These are phyloP conservation scores for Zymoseptoria ardabiliae DNA, from an alignment of 2,329 filamentous ascomycete genomes.

Conservation along the genomic window DNA sequence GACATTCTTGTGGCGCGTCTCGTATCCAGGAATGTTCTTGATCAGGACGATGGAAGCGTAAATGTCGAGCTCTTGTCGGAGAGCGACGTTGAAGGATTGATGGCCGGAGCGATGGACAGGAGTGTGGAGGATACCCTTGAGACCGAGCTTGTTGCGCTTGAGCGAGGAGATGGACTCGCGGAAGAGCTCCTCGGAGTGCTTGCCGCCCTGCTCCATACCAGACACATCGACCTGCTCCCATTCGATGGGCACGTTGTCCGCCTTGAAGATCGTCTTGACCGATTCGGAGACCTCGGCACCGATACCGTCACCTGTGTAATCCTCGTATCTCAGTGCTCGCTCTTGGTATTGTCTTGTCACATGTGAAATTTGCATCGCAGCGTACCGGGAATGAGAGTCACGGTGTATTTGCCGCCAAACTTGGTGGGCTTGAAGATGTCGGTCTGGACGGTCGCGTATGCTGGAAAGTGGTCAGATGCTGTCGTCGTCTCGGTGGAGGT, in stretches of 20 bases:
- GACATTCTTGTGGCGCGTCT: slow-evolving; percentile 94
- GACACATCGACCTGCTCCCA: slow-evolving; percentile 98
- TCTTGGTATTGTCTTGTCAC: slow-evolving; percentile 14
- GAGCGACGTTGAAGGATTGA: slow-evolving; percentile 98
- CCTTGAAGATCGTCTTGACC: slow-evolving; percentile 99
- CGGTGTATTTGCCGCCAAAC: slow-evolving; percentile 98
- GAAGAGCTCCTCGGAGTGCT: slow-evolving; percentile 91
- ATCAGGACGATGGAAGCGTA: slow-evolving; percentile 96
- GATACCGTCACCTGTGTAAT: slow-evolving; percentile 67
- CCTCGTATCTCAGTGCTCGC: background rate
- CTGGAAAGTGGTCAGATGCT: slow-evolving; percentile 30
- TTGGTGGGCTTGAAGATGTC: slow-evolving; percentile 99
- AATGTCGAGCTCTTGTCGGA: slow-evolving; percentile 98
- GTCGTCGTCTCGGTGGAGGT: slow-evolving; percentile 4
- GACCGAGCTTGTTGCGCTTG: slow-evolving; percentile 95
- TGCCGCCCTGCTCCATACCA: slow-evolving; percentile 75
- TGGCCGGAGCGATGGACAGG: slow-evolving; percentile 94
- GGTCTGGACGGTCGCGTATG: slow-evolving; percentile 74
- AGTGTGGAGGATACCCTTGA: slow-evolving; percentile 98
- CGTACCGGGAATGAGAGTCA: slow-evolving; percentile 89
- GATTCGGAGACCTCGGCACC: slow-evolving; percentile 96
- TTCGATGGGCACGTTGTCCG: slow-evolving; percentile 95
- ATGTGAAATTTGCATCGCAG: slow-evolving; percentile 16
- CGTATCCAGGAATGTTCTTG: slow-evolving; percentile 99
- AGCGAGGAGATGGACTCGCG: slow-evolving; percentile 90